Conservation (phyloP, 1,139 yeast species). For the Candida sanyaensis region DNA sequence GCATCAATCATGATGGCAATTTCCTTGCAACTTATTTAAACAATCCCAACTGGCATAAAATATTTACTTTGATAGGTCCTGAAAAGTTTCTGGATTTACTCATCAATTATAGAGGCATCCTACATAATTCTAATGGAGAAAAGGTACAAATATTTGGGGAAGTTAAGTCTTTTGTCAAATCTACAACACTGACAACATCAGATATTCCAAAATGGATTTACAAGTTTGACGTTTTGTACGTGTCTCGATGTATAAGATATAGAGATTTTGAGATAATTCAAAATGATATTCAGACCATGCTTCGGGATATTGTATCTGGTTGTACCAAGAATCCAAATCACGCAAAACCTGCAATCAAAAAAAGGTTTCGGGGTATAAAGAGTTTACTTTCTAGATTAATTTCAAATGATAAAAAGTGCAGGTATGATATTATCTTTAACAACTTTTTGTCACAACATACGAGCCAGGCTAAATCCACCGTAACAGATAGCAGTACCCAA, state of each 20-base stretch:
- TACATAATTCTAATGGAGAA: constrained; percentile 14
- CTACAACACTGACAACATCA: background rate
- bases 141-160: constrained; percentile 41
- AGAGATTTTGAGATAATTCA: background rate
- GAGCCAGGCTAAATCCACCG: constrained; percentile 16
- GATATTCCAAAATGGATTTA: background rate
- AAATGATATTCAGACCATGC: background rate
- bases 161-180: background rate
- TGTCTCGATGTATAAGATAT: background rate
- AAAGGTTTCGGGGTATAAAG: constrained; percentile 8
- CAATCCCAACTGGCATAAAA: constrained; percentile 30
- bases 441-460: constrained; percentile 2
- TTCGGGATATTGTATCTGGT: background rate
- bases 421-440: constrained; percentile 19
- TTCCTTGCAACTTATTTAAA: constrained; percentile 6
- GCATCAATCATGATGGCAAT: constrained; percentile 1
- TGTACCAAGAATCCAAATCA: background rate
- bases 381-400: constrained; percentile 12
- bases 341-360: constrained; percentile 1
- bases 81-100: constrained; percentile 32
- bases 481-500: constrained; percentile 21
- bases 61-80: constrained; percentile 34
- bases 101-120: constrained; percentile 27
- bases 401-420: constrained; percentile 23
- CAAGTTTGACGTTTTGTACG: constrained; percentile 5